A percentile compares a stretch with the other conserved stretches of the same genome.
Evolutionary conservation across 2,329 filamentous ascomycete genomes (phyloP).

Genomic region (Diaporthe helianthi): DNA sequence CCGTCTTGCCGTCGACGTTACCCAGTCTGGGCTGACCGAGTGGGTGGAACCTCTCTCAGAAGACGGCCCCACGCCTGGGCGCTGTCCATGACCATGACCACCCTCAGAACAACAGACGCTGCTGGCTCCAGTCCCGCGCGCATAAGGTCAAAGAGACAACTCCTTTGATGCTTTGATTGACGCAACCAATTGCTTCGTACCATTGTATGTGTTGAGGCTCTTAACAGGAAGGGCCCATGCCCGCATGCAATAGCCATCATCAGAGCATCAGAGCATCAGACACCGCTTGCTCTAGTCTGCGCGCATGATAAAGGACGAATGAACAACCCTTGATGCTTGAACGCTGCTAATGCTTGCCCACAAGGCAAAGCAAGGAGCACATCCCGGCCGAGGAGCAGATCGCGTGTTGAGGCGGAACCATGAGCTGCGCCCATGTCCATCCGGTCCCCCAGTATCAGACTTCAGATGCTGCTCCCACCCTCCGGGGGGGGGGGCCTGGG

Average conservation of each 20-base stretch:
- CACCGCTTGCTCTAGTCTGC: slow-evolving; percentile 8
- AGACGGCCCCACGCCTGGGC: background rate
- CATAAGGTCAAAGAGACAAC: background rate
- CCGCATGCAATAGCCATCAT: background rate
- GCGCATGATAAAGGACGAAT: background rate
- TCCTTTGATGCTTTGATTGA: slow-evolving; percentile 12
- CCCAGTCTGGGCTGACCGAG: background rate
- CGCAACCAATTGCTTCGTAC: background rate
- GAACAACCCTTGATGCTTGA: slow-evolving; percentile 16
- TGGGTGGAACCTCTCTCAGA: background rate
- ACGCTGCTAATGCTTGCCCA: background rate
- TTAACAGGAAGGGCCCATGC: background rate
- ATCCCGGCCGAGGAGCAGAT: slow-evolving; percentile 14
- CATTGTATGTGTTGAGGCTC: background rate
- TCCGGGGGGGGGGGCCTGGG: background rate
- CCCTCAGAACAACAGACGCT: slow-evolving; percentile 1
- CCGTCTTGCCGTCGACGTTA: slow-evolving; percentile 9
- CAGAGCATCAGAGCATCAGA: slow-evolving; percentile 7
- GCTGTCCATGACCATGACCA: background rate
- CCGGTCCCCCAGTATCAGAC: background rate
- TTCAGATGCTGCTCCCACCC: slow-evolving; percentile 14
- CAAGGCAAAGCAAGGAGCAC: background rate
- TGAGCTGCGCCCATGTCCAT: background rate
- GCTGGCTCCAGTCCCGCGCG: slow-evolving; percentile 12
- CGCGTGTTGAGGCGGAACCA: slow-evolving; percentile 10